Base-by-base conservation (phyloP, 805 yeast species). In the Alloascoidea africana region DNA sequence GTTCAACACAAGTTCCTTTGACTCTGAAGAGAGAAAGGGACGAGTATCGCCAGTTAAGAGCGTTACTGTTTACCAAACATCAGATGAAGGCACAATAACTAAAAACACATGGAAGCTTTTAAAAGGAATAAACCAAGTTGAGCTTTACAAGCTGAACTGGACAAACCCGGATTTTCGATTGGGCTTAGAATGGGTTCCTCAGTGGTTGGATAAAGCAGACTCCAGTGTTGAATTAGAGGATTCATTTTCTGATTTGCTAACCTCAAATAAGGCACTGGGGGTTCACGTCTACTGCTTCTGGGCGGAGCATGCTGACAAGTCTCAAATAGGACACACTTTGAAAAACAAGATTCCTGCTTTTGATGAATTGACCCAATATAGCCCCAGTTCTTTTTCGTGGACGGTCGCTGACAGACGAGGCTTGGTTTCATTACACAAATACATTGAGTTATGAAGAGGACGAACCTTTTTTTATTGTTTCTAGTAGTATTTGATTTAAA, bases 141-240 rank as follows among this genome's bases (percentile, higher is more conserved):
- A 70, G 38, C 50, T 85, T 40, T 81, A 79, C 54, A 82, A 78
- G 49, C 55, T 78, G 17, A 63, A 67, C 46, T 76, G 84, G 76
- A 60, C 67, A 3, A 62, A 63, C 36, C 47, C 61, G 1, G 48
- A 47, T 4, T 78, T 71, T 48, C 81, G 68, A 44, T 41, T 84
- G 34, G 81, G 77, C 2, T 46, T 84, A 36, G 81, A 81, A 49
- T 84, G 94, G 94, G 60, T 79, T 23, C 93, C 93, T 3, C 66
- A 65, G 38, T 58, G 68, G 47, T 58, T 67, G 11, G 63, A 64
- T 18, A n/a, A n/a, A n/a, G n/a, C n/a, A n/a, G 73, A 63, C 33
- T 57, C 51, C 30, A 59, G 55, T 16, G 55, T 46, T 18, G 56
- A 49, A 11, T 55, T 53, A n/a, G 55, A 44, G 13, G 30, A 23